These are phyloP conservation scores for Claviceps fusiformis DNA, from an alignment of 2,329 filamentous ascomycete genomes.

Conservation along the genomic window DNA sequence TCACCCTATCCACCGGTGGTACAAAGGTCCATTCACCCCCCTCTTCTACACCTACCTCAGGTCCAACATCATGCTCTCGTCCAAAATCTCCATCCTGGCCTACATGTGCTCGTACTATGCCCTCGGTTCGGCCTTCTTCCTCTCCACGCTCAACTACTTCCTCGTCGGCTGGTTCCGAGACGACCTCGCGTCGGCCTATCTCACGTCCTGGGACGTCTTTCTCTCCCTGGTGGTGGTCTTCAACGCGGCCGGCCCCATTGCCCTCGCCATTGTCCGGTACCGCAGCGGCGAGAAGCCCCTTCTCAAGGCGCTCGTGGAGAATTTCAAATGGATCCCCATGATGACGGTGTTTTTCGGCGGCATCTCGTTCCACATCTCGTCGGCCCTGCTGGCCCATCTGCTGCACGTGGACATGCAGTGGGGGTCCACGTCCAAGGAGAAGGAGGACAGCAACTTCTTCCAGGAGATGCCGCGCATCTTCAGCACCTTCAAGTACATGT, in stretches of 20 bases:
- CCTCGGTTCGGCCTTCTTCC: conserved; percentile 51
- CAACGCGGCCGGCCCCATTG: conserved; percentile 45
- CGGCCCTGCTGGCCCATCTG: conserved; percentile 28
- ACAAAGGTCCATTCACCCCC: conserved; percentile 48
- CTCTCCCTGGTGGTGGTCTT: conserved; percentile 52
- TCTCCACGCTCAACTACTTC: conserved; percentile 58
- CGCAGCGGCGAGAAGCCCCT: conserved; percentile 41
- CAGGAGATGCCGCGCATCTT: conserved; percentile 41
- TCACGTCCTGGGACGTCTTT: conserved; percentile 52
- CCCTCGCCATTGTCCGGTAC: conserved; percentile 50
- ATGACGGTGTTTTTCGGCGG: conserved; percentile 31
- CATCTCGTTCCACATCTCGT: conserved; percentile 27
- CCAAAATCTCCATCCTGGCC: conserved; percentile 57
- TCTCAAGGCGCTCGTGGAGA: conserved; percentile 25
- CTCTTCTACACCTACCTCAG: conserved; percentile 48
- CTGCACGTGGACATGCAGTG: conserved; percentile 31
- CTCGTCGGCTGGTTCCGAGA: conserved; percentile 59
- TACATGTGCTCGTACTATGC: conserved; percentile 64
- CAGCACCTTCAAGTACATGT: conserved; percentile 37
- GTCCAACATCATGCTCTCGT: conserved; percentile 48
- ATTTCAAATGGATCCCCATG: conserved; percentile 49
- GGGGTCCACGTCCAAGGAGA: conserved; percentile 46
- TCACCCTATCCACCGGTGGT: conserved; percentile 51
- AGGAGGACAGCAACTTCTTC: conserved; percentile 42
- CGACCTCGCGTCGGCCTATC: conserved; percentile 51